Conservation (phyloP, 2,329 filamentous ascomycete genomes). For the Hymenoscyphus salicellus region DNA sequence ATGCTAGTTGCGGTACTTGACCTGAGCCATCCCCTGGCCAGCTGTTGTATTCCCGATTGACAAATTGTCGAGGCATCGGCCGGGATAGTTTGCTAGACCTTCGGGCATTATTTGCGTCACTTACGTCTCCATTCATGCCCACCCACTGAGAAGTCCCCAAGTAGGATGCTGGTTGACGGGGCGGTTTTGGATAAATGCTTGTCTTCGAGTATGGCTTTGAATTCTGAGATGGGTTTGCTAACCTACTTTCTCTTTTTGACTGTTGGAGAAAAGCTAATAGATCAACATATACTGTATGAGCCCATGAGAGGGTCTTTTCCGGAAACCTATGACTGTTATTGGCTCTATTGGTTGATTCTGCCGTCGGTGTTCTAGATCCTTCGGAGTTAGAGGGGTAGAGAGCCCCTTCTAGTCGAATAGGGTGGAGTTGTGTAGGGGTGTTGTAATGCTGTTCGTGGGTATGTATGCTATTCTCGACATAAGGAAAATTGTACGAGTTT, state of each 20-base stretch:
- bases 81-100: constrained; percentile 8
- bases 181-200: constrained; percentile 52
- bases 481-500: constrained; percentile 11
- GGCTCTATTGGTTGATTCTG: constrained; percentile 25
- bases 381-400: constrained; percentile 18
- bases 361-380: constrained; percentile 25
- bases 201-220: constrained; percentile 45
- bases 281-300: constrained; percentile 71
- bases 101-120: not conserved
- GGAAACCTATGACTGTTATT: constrained; percentile 52
- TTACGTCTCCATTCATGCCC: constrained; percentile 12
- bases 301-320: constrained; percentile 65
- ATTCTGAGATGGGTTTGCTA: constrained; percentile 35
- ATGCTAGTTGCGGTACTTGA: constrained; percentile 19
- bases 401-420: constrained; percentile 9
- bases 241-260: constrained; percentile 48
- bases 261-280: constrained; percentile 64
- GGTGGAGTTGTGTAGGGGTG: constrained; percentile 3
- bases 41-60: constrained; percentile 12
- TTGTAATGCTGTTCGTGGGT: constrained; percentile 12
- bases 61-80: not conserved
- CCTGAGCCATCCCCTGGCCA: constrained; percentile 18
- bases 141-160: constrained; percentile 24
- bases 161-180: constrained; percentile 33
- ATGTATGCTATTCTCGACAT: constrained; percentile 4